Evolutionary conservation across 768 basidiomycete genomes (phyloP), one percentile per base, ranked within the genome.

Genomic region (Rhizopogon roseolus): DNA sequence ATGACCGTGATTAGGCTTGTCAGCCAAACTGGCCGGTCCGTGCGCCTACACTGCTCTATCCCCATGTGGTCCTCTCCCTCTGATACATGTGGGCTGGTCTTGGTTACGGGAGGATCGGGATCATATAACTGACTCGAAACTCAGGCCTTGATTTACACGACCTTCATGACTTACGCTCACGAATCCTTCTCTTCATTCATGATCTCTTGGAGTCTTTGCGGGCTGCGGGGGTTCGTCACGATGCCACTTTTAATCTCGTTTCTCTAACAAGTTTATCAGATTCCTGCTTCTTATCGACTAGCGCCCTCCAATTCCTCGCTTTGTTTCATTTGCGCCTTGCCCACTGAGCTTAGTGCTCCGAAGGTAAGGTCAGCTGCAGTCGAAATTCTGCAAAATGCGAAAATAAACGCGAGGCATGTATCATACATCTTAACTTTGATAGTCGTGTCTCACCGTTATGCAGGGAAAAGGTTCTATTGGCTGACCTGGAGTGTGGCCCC

Each of bases 91-190:
- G 64, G 58, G 82, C 67, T 39, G 41, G 42, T 22, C n/a, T 43
- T 51, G 34, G 16, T 22, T 41, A 29, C 29, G 14, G 28, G 17
- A 41, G 29, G 22, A 37, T 45, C 16, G 32, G 43, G 28, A 29
- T 4, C 36, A 32, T 32, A 19, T 22, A 28, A 40, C 19, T 41
- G 13, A 54, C 25, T 25, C 29, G 41, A n/a, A 13, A 41, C n/a
- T 10, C 53, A 87, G 86, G 76, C 62, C 66, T 80, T 57, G 85
- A 88, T 66, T 74, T 88, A 32, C 79, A 87, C 62, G 87, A 89
- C 68, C 73, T 88, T 54, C 73, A 88, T 51, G 81, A 85, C 60
- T 66, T 87, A 39, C 80, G 82, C 43, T 77, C 84, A 44, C 78
- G 82, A 42, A 79, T 81, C 40, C 72, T 89, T 13, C 58, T 78